These are phyloP conservation scores for Paracorniculantispora psalliotae DNA, from an alignment of 2,329 filamentous ascomycete genomes.

Conservation along the genomic window DNA sequence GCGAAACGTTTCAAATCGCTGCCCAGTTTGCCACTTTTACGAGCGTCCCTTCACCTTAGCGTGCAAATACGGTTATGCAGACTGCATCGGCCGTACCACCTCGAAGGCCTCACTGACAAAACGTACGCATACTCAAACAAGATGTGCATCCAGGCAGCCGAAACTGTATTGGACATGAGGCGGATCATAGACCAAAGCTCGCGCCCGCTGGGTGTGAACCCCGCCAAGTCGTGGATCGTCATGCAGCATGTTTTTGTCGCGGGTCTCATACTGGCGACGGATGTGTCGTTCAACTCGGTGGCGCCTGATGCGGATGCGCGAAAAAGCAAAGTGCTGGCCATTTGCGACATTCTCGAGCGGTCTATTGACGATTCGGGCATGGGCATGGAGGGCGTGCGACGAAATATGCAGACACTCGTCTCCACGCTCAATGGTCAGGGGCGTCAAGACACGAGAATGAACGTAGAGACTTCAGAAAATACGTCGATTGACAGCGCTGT, in stretches of 20 bases:
- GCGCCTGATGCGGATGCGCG: too few relatives aligned
- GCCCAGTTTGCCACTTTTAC: not conserved
- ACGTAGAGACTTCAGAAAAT: too few relatives aligned
- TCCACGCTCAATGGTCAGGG: too few relatives aligned
- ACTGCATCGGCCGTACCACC: not conserved
- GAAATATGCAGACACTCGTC: not conserved
- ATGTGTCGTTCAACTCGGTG: not conserved
- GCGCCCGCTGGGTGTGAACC: not conserved
- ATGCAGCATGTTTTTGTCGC: not conserved
- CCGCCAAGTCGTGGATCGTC: not conserved
- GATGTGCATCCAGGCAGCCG: not conserved
- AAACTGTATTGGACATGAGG: not conserved
- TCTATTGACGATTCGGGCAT: not conserved
- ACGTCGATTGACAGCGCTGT: too few relatives aligned
- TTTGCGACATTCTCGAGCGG: not conserved
- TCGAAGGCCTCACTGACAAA: not conserved
- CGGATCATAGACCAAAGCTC: not conserved
- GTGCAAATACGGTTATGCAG: not conserved
- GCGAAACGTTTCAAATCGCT: not conserved
- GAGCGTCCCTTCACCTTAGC: too few relatives aligned
- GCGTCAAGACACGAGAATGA: too few relatives aligned
- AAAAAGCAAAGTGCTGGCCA: not conserved
- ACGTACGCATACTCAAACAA: not conserved
- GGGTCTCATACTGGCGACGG: not conserved
- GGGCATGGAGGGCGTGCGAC: not conserved